Evolutionary conservation across 2,329 filamentous ascomycete genomes (phyloP), one percentile per base, ranked within the genome.

Genomic region (Trichoderma semiorbis): DNA sequence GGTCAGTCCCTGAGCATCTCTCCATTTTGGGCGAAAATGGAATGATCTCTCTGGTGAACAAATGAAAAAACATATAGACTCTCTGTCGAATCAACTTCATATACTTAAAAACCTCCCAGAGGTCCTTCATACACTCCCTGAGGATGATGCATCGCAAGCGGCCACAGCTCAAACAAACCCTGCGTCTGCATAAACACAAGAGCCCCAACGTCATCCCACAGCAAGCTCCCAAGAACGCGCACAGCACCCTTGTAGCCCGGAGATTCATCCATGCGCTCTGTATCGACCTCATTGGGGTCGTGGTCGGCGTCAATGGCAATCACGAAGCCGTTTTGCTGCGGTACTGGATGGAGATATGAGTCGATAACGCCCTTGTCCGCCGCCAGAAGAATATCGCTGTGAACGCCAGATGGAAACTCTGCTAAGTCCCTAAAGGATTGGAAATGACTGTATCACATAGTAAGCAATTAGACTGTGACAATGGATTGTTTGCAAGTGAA

Each of bases 161-260:
- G 76, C 77, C 77, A 78, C 2, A 78, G 60, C 5, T 75, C 53
- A 7, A 34, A n/a, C 6, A 75, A 72, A 1, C 36, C 36, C 0
- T 72, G 69, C 7, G 71, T 73, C 66, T 77, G 75, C 6, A 68
- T 75, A 24, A 73, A 32, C 55, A 72, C 10, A 8, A 74, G 32
- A 2, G 77, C 74, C 0, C 73, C 67, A 0, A 78, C 11, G 2
- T 78, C 76, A 18, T 78, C 76, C 76, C 76, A 78, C 1, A 78
- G 5, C 0, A 78, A 43, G 28, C 77, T 78, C 0, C 76, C 73
- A 0, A 77, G 68, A 26, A 78, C 72, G 1, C 76, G 68, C 12
- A 78, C 10, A 1, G 30, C 73, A 0, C 77, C 77, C 2, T 69
- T 55, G 28, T 78, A 78, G 0, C 77, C 76, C 1, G 73, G 75